Base-by-base conservation (phyloP, 306 rosid species). In the Prunus padus region DNA sequence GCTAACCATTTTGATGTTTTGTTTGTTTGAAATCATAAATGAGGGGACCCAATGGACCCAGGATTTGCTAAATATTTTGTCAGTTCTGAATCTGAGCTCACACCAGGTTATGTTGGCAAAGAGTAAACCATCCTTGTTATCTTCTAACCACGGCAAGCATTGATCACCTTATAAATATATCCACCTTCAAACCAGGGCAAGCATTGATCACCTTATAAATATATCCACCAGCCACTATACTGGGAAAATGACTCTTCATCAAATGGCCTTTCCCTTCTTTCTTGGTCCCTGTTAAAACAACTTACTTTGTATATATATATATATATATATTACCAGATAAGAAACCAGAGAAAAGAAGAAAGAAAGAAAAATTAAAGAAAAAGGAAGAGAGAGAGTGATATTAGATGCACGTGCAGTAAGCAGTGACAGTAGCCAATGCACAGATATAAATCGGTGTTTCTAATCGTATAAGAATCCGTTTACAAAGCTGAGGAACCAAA, bases 21-120 rank as follows among this genome's bases (percentile, higher is more conserved):
- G 26, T 65, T 33, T 67, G 18, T 69, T 61, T 23, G 44, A 68
- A 26, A 72, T 77, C 76, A 80, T 66, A 74, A 52, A 76, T 70
- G 80, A 77, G 80, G 89, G 69, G 82, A 25, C 79, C 82, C 71
- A 33, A 78, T 84, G 82, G 66, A 47, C 84, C 75, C 87, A 54
- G 19, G 77, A 59, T 79, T 82, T 68, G 69, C 77, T 71, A 50
- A 51, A 59, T 14, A 14, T 23, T 67, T 63, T 84, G 81, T 82
- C 88, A 69, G 76, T 75, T 54, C 55, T 81, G 37, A 50, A 67
- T 68, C 65, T 83, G 44, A 57, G 67, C 56, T 76, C 67, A 65
- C 30, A 52, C 23, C 37, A 55, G 52, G 52, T 45, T 47, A 44
- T 69, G 73, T 60, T 28, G 49, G 85, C 51, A 0, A 42, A 63